Evolutionary conservation across 1,139 yeast species (phyloP).

Genomic region (Pichia sp.): DNA sequence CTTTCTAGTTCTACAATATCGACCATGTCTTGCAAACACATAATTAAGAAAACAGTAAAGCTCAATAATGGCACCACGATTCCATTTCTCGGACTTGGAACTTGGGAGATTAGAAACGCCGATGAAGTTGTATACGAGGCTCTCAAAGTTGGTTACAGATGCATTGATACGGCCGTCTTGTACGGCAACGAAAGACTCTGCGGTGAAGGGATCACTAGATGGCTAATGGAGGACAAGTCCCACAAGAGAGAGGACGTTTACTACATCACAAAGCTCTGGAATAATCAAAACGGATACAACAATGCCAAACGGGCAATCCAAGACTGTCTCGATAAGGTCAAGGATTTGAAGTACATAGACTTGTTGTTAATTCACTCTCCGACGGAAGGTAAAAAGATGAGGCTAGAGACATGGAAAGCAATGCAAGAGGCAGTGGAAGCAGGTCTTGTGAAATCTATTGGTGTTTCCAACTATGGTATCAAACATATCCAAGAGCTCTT

Average conservation of each 20-base stretch:
- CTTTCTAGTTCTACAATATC: too few species aligned
- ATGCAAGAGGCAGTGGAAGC: constrained; percentile 58
- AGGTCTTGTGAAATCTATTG: constrained; percentile 51
- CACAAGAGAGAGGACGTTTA: constrained; percentile 53
- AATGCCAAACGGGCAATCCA: constrained; percentile 48
- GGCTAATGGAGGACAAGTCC: constrained; percentile 44
- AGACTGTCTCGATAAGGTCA: constrained; percentile 43
- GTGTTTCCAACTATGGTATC: constrained; percentile 66
- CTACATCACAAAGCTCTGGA: constrained; percentile 66
- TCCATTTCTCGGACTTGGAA: constrained; percentile 45
- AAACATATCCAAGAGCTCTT: constrained; percentile 54
- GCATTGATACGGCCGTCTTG: constrained; percentile 54
- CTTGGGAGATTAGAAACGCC: constrained; percentile 39
- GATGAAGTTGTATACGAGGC: constrained; percentile 40
- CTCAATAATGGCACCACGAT: constrained; percentile 32
- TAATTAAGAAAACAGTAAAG: constrained; percentile 16
- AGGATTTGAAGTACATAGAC: constrained; percentile 43
- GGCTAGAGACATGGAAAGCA: constrained; percentile 54
- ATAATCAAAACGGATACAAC: constrained; percentile 52
- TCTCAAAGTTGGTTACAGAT: constrained; percentile 40
- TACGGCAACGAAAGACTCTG: constrained; percentile 54
- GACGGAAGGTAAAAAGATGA: constrained; percentile 40
- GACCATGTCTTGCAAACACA: too few species aligned
- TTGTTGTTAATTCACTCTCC: constrained; percentile 57
- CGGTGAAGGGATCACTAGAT: constrained; percentile 44